Evolutionary conservation across 768 basidiomycete genomes (phyloP).

Genomic region (Boletus sensibilis): DNA sequence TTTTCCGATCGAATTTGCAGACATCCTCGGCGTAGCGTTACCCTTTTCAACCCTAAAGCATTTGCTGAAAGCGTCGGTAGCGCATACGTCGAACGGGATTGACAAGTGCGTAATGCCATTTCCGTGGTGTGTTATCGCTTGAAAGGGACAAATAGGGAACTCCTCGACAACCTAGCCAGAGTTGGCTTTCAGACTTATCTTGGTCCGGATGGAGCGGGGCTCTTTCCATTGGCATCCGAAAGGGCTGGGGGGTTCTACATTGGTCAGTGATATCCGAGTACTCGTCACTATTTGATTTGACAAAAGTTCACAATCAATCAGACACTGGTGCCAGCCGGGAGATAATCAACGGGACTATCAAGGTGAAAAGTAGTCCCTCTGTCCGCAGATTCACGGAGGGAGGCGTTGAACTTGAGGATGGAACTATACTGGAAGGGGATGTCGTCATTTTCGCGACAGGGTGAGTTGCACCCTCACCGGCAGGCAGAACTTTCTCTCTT

Average conservation of each 20-base stretch:
- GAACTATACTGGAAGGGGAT: constrained; percentile 28
- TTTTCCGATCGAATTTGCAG: constrained; percentile 27
- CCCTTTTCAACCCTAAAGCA: constrained; percentile 22
- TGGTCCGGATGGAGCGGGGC: constrained; percentile 40
- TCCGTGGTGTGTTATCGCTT: neutral
- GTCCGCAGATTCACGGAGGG: constrained; percentile 28
- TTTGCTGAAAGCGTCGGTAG: constrained; percentile 6
- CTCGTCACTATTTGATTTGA: neutral
- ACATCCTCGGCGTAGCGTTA: constrained; percentile 21
- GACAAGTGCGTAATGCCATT: constrained; percentile 20
- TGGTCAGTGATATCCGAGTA: constrained; percentile 25
- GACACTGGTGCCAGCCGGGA: constrained; percentile 43
- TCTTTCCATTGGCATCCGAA: constrained; percentile 30
- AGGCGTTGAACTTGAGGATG: constrained; percentile 31
- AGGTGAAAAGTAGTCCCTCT: constrained; percentile 42
- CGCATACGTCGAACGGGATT: constrained; percentile 13
- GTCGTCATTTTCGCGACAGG: constrained; percentile 35
- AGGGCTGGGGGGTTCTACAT: constrained; percentile 41
- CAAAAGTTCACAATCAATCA: neutral
- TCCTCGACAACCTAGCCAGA: constrained; percentile 38
- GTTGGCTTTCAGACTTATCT: constrained; percentile 39
- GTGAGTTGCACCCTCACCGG: constrained; percentile 14
- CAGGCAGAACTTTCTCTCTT: neutral
- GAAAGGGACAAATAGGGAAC: constrained; percentile 27
- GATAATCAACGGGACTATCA: constrained; percentile 51